Evolutionary conservation across 1,139 yeast genomes (phyloP), one percentile per base, ranked within the genome.

Genomic region (Yarrowia galli): DNA sequence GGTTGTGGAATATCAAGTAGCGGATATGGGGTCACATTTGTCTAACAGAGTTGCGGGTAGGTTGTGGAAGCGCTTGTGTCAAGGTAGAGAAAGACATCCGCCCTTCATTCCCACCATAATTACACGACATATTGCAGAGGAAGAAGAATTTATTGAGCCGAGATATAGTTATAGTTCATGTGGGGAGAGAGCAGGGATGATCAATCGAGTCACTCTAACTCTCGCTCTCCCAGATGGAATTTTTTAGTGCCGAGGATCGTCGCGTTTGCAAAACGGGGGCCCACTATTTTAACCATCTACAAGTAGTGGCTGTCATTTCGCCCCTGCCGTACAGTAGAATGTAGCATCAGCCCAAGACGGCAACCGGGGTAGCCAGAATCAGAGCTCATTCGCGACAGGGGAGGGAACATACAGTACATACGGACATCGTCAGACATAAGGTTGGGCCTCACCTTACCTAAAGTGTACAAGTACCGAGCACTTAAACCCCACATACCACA

Each of bases 131-230:
- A 7, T 7, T 28, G 32, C 32, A 12, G 36, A 4, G 12, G 9
- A 35, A 13, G 10, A 35, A 15, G 15, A 35, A 10, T 2, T 10
- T 35, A 13, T 35, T 10, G 36, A 43, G n/a, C 28, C 22, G n/a
- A 28, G 18, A 48, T 48, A 48, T 20, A 48, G 53, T 48, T 48
- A 48, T 3, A 9, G n/a, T 48, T 48, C 38, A 48, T 48, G 54
- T 48, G 54, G 54, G 22, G 54, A 25, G 8, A 3, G 13, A 42
- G 32, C 35, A 46, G 20, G 32, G 51, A 15, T 25, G 53, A 48
- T 48, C 53, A 42, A 22, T 43, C 48, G 23, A 40, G 22, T 2
- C 43, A 40, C 20, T 40, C 43, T 2, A 20, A 40, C 20, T 40
- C 43, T 40, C 22, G 22, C 48, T 43, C 48, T 43, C 15, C 25